Conservation (phyloP, 768 basidiomycete genomes). For the Trametes maxima region DNA sequence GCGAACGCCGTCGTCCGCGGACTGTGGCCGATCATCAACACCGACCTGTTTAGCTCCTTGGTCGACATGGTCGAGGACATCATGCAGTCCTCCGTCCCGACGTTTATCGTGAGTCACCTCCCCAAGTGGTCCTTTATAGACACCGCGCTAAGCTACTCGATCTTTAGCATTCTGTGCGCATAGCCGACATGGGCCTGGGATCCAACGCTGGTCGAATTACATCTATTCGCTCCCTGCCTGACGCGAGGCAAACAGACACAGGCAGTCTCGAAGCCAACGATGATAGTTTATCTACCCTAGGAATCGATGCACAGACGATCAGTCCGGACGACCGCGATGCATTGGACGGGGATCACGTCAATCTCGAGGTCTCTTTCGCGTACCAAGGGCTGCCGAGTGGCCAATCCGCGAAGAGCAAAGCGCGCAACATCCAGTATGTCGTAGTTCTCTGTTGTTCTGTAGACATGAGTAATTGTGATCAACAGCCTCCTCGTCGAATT, state of each 20-base stretch:
- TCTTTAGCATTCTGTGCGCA: slow-evolving; percentile 55
- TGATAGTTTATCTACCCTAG: slow-evolving; percentile 8
- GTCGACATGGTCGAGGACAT: slow-evolving; percentile 67
- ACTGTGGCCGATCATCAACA: slow-evolving; percentile 78
- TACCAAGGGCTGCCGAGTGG: slow-evolving; percentile 60
- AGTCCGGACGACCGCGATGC: slow-evolving; percentile 27
- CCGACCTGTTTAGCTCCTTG: slow-evolving; percentile 57
- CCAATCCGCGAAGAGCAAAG: slow-evolving; percentile 37
- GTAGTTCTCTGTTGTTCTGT: background rate
- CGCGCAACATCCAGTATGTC: slow-evolving; percentile 53
- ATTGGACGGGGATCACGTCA: slow-evolving; percentile 53
- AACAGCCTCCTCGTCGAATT: slow-evolving; percentile 63
- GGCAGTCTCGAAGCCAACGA: slow-evolving; percentile 35
- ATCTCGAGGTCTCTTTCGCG: slow-evolving; percentile 71
- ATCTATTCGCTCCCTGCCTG: slow-evolving; percentile 62
- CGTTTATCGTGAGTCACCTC: slow-evolving; percentile 28
- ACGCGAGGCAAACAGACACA: slow-evolving; percentile 34
- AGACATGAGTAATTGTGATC: background rate
- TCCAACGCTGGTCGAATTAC: slow-evolving; percentile 70
- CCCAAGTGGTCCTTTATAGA: slow-evolving; percentile 19
- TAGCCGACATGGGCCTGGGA: slow-evolving; percentile 72
- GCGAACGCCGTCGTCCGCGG: slow-evolving; percentile 61
- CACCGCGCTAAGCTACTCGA: slow-evolving; percentile 19
- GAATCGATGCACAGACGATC: slow-evolving; percentile 13
- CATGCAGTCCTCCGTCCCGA: slow-evolving; percentile 55